Base-by-base conservation (phyloP, 352 stramenopile genomes). In the Pythium monospermum region DNA sequence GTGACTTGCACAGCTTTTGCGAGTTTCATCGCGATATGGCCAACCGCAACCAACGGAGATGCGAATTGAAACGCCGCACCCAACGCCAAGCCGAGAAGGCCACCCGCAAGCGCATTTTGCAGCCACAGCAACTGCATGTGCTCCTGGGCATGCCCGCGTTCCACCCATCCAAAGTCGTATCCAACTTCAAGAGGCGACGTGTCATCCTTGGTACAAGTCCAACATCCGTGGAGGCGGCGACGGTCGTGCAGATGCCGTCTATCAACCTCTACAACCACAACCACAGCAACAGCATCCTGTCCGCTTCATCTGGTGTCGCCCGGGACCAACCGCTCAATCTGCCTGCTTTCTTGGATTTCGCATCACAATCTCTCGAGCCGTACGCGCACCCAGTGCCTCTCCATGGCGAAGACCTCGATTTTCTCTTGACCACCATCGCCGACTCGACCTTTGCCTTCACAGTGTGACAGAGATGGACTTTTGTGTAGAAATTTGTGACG, bases 11-110 rank as follows among this genome's bases (percentile, higher is more conserved):
- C 65, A 82, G 79, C 49, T 80, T 86, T 38, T 90, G 78, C 48
- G 70, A 81, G 39, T 72, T 79, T 57, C 78, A 90, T 57, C 78
- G 78, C 3, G 61, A 73, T 37, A 79, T 84, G 54, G 78, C 78
- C 21, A 90, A 90, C 61, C 72, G 72, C 23, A 86, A 87, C 51
- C 79, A 90, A 51, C 86, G 84, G 61, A 69, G 76, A 2, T 60
- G 85, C 21, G 76, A 87, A 48, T 73, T 80, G 43, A 66, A 73
- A 11, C 71, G 76, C 2, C 71, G 76, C 7, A 25, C 47, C 7
- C 49, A 52, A 39, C 23, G 23, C 45, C 1, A 18, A 22, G 2
- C 16, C n/a, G 45, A 61, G 21, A 46, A 47, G 35, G 25, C 28
- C 15, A 37, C 19, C 32, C 33, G 44, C 22, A 49, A 49, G 25